Evolutionary conservation across 2,329 filamentous ascomycete species (phyloP).

Genomic region (Fusarium begoniae): DNA sequence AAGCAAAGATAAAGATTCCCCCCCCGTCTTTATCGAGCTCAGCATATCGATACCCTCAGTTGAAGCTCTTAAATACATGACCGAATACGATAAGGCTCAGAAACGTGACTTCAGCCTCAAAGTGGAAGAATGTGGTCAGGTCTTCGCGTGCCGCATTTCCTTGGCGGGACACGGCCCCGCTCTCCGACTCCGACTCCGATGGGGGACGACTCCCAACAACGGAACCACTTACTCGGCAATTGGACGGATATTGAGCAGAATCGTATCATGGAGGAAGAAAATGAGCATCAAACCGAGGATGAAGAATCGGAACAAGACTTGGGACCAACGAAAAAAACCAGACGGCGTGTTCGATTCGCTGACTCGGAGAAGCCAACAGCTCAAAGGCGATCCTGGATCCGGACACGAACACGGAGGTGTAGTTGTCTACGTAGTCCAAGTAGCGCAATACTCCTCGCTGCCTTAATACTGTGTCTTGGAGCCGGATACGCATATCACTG

Average conservation of each 20-base stretch:
- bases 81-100: conserved; percentile 3
- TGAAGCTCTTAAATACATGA: neutral
- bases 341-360: conserved; percentile 10
- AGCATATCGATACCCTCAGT: neutral
- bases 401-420: conserved; percentile 7
- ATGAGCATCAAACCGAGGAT: neutral
- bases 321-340: neutral
- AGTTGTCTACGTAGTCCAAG: conserved; percentile 23
- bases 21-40: neutral
- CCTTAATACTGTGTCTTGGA: conserved; percentile 39
- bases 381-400: neutral
- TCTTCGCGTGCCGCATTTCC: conserved; percentile 20
- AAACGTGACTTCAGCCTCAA: conserved; percentile 16
- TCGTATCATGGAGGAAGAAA: neutral
- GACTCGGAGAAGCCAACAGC: conserved; percentile 5
- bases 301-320: neutral
- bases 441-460: conserved; percentile 50
- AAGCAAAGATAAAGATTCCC: neutral
- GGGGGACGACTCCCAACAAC: conserved; percentile 23
- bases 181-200: neutral
- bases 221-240: conserved; percentile 27
- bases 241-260: conserved; percentile 30
- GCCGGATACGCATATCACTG: conserved; percentile 54
- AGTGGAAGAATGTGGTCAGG: conserved; percentile 11
- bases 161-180: conserved; percentile 27